phyloP scores from a whole-genome alignment of 2,329 filamentous ascomycete species.

The Sarocladium brachiariae region DNA sequence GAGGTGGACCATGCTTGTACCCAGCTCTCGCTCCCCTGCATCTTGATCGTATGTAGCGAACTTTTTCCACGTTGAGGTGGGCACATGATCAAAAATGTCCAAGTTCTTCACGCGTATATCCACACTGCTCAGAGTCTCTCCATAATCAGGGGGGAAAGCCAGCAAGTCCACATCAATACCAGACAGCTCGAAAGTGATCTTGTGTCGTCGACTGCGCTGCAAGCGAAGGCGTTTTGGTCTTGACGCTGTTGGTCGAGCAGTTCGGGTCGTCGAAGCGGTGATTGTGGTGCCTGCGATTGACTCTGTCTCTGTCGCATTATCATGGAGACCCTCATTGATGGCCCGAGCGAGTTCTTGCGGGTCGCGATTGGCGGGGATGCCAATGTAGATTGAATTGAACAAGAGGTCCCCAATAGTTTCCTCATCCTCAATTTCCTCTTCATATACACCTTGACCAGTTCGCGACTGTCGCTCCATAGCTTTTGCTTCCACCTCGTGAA shows the following conservation, averaged over 20 bases:
- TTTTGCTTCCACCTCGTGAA: conserved; percentile 78
- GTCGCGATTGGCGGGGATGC: conserved; percentile 79
- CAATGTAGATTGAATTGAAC: conserved; percentile 98
- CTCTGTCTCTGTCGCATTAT: conserved; percentile 80
- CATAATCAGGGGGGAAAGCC: conserved; percentile 66
- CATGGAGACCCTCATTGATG: conserved; percentile 85
- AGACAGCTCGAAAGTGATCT: conserved; percentile 89
- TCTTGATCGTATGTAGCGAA: conserved; percentile 92
- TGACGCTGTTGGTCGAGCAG: conserved; percentile 32
- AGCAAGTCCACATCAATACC: conserved; percentile 79
- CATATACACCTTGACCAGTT: conserved; percentile 49
- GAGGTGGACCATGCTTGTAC: conserved; percentile 82
- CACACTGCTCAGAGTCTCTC: conserved; percentile 80
- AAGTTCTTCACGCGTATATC: conserved; percentile 77
- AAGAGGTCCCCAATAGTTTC: conserved; percentile 89
- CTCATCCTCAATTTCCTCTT: conserved; percentile 72
- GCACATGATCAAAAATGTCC: conserved; percentile 89
- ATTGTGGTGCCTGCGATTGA: conserved; percentile 74
- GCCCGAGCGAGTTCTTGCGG: conserved; percentile 72
- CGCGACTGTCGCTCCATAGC: conserved; percentile 67
- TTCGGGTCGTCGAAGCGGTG: conserved; percentile 49
- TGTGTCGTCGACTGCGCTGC: conserved; percentile 81
- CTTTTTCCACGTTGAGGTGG: conserved; percentile 96
- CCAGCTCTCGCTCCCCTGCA: conserved; percentile 77
- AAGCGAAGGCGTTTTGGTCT: conserved; percentile 63